phyloP scores from a whole-genome alignment of 2,329 filamentous ascomycete species.

The Hirsutella thompsonii region DNA sequence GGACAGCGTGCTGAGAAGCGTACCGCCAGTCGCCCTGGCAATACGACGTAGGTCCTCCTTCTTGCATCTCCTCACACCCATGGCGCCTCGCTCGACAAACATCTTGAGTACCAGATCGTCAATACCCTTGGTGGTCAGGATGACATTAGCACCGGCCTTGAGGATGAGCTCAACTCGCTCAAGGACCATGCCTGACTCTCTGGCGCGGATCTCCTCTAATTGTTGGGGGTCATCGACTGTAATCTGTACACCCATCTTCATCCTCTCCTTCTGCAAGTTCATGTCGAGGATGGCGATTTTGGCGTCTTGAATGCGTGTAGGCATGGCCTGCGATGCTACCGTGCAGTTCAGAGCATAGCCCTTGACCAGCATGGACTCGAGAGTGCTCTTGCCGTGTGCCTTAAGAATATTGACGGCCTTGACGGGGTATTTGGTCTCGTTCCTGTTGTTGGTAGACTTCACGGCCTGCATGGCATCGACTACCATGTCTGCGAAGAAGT shows the following conservation, averaged over 20 bases:
- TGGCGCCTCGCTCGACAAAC: constrained; percentile 87
- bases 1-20: constrained; percentile 81
- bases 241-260: constrained; percentile 98
- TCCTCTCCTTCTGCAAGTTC: constrained; percentile 96
- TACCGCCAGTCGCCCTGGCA: constrained; percentile 90
- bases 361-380: constrained; percentile 83
- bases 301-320: constrained; percentile 77
- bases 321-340: constrained; percentile 96
- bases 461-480: constrained; percentile 94
- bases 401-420: constrained; percentile 99
- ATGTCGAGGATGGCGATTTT: constrained; percentile 97
- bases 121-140: constrained; percentile 96
- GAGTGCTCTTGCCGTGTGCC: constrained; percentile 85
- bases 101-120: constrained; percentile 91
- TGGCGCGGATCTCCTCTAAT: constrained; percentile 88
- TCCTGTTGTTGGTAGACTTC: constrained; percentile 81
- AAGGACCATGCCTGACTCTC: constrained; percentile 84
- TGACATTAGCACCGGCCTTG: constrained; percentile 90
- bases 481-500: constrained; percentile 95
- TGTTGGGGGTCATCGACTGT: constrained; percentile 96
- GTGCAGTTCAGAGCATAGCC: constrained; percentile 98
- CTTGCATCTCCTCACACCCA: constrained; percentile 93
- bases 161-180: constrained; percentile 95
- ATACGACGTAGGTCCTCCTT: constrained; percentile 96
- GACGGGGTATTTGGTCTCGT: constrained; percentile 91